Evolutionary conservation across 2,329 filamentous ascomycete genomes (phyloP).

Genomic region (Pseudogymnoascus sp.): DNA sequence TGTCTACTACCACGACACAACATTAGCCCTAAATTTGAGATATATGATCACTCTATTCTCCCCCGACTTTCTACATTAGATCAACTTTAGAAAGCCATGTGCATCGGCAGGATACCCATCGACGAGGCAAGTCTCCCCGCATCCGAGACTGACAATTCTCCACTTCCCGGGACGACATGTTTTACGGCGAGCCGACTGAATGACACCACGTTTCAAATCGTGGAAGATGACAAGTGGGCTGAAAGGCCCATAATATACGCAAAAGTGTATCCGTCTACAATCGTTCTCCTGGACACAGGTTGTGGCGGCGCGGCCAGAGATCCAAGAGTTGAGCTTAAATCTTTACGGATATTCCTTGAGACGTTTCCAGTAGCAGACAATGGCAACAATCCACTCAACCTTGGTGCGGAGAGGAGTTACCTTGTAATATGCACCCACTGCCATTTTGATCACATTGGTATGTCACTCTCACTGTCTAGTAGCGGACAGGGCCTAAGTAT

Average conservation of each 20-base stretch:
- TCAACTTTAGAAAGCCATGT: background rate
- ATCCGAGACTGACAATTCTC: background rate
- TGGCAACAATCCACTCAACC: slow-evolving; percentile 31
- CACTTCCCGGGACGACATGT: slow-evolving; percentile 16
- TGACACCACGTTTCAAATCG: slow-evolving; percentile 35
- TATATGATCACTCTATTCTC: background rate
- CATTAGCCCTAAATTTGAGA: background rate
- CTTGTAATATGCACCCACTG: slow-evolving; percentile 39
- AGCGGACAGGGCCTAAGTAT: background rate
- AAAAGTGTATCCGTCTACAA: slow-evolving; percentile 32
- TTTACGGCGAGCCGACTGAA: slow-evolving; percentile 34
- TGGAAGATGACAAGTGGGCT: slow-evolving; percentile 35
- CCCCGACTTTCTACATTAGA: background rate
- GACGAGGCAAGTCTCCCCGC: background rate
- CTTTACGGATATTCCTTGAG: slow-evolving; percentile 36
- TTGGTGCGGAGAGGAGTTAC: slow-evolving; percentile 28
- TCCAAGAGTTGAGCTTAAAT: slow-evolving; percentile 25
- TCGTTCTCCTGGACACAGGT: slow-evolving; percentile 39
- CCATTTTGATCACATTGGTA: slow-evolving; percentile 36
- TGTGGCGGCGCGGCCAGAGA: slow-evolving; percentile 28
- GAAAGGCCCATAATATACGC: slow-evolving; percentile 40
- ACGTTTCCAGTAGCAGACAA: slow-evolving; percentile 31
- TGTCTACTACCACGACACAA: too few species aligned
- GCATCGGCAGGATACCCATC: background rate
- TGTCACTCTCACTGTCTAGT: background rate